Percentiles rank a stretch among this genome's conserved stretches.
These are phyloP conservation scores for Phytophthora podocarpi DNA, from an alignment of 352 stramenopile genomes.

Conservation along the genomic window DNA sequence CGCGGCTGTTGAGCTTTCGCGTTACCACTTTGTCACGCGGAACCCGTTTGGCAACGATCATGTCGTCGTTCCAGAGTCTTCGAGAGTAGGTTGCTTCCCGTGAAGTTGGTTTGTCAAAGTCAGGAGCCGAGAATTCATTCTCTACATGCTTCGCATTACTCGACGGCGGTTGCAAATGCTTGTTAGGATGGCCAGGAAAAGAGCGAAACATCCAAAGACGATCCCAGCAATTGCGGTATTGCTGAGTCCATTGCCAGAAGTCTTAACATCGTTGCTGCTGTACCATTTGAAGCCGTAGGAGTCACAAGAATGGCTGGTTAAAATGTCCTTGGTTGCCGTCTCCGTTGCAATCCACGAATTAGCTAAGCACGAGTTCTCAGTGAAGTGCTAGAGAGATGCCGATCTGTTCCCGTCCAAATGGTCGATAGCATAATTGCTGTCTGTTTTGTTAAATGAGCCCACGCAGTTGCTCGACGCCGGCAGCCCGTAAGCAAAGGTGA, in stretches of 20 bases:
- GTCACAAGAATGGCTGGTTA: background rate
- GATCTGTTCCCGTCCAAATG: constrained; percentile 1
- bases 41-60: constrained; percentile 32
- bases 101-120: too few relatives aligned
- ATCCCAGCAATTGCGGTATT: constrained; percentile 8
- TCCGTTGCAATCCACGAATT: too few relatives aligned
- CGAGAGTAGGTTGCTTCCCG: too few relatives aligned
- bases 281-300: constrained; percentile 5
- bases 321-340: too few relatives aligned
- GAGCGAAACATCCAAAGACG: background rate
- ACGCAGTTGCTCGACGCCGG: constrained; percentile 15
- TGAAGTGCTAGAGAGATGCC: too few relatives aligned
- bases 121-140: too few relatives aligned
- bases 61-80: constrained; percentile 35
- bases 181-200: constrained; percentile 1
- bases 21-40: constrained; percentile 32
- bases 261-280: constrained; percentile 3
- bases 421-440: too few relatives aligned
- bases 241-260: background rate
- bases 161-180: too few relatives aligned
- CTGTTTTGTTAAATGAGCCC: background rate
- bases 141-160: too few relatives aligned
- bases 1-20: constrained; percentile 28
- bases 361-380: background rate
- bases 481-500: background rate